These are phyloP conservation scores for Gloeopeniophorella convolvens DNA, from an alignment of 768 basidiomycete species.

Conservation along the genomic window DNA sequence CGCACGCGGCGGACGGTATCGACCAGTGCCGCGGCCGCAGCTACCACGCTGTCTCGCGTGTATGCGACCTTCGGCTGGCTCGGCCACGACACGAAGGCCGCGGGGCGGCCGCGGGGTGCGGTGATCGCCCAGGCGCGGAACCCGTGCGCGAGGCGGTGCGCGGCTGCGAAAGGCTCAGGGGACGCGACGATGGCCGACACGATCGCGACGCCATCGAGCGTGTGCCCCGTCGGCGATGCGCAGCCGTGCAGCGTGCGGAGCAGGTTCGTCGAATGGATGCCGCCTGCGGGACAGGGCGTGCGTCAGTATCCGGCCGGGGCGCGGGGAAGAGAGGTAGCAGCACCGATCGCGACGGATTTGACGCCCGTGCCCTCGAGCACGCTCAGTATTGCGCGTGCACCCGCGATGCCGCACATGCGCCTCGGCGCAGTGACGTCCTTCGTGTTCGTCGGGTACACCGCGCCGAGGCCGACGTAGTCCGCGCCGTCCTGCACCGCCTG, in stretches of 20 bases:
- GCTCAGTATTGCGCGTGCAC: slow-evolving; percentile 59
- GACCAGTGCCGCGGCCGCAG: slow-evolving; percentile 45
- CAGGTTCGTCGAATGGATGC: slow-evolving; percentile 76
- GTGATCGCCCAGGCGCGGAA: slow-evolving; percentile 37
- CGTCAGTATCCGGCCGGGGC: not conserved
- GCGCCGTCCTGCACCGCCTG: slow-evolving; percentile 56
- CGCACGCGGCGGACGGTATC: slow-evolving; percentile 40
- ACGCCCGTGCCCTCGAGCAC: slow-evolving; percentile 56
- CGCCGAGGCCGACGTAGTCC: slow-evolving; percentile 86
- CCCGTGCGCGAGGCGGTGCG: slow-evolving; percentile 39
- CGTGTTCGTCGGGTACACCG: slow-evolving; percentile 75
- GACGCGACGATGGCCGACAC: slow-evolving; percentile 83
- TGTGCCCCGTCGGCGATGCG: slow-evolving; percentile 47
- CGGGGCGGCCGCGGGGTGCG: slow-evolving; percentile 6
- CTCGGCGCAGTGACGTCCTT: slow-evolving; percentile 59
- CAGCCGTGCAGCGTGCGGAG: slow-evolving; percentile 70
- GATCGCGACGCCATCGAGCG: slow-evolving; percentile 79
- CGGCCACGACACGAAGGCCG: slow-evolving; percentile 20
- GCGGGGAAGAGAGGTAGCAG: not conserved
- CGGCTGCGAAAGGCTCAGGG: slow-evolving; percentile 42
- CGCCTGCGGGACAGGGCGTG: slow-evolving; percentile 50
- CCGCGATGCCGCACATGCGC: slow-evolving; percentile 60
- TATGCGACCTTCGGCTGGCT: slow-evolving; percentile 14
- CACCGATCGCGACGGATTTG: slow-evolving; percentile 83
- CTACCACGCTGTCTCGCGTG: slow-evolving; percentile 33